These are phyloP conservation scores for Herpetospermum pedunculosum DNA, from an alignment of 306 rosid species.

Conservation along the genomic window DNA sequence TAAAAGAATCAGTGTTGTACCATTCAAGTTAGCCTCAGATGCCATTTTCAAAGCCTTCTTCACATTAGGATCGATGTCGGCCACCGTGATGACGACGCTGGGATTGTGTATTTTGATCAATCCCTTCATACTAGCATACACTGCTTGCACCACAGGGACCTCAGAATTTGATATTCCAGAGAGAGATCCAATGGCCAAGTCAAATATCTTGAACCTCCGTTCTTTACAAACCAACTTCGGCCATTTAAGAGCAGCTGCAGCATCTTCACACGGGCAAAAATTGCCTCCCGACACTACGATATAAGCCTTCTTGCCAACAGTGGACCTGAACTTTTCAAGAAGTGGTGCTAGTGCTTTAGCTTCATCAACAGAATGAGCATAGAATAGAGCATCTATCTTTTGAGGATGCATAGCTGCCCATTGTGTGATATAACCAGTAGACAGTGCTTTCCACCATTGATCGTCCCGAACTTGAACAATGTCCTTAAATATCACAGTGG, in stretches of 20 bases:
- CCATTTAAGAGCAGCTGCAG: conserved; percentile 67
- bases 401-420: conserved; percentile 98
- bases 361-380: conserved; percentile 71
- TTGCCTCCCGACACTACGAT: conserved; percentile 64
- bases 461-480: conserved; percentile 86
- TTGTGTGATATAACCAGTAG: conserved; percentile 76
- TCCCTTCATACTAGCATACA: conserved; percentile 86
- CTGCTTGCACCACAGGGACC: conserved; percentile 63
- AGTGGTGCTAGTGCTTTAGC: conserved; percentile 74
- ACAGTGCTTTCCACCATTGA: conserved; percentile 96
- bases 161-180: conserved; percentile 70
- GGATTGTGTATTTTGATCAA: conserved; percentile 83
- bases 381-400: conserved; percentile 78
- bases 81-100: conserved; percentile 64
- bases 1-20: conserved; percentile 53
- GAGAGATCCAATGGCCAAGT: conserved; percentile 51
- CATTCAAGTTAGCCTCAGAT: conserved; percentile 40
- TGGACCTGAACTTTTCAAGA: conserved; percentile 71
- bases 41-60: conserved; percentile 88
- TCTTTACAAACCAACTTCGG: conserved; percentile 69
- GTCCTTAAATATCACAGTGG: conserved; percentile 93
- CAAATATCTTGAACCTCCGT: conserved; percentile 76
- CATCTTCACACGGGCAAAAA: conserved; percentile 68
- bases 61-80: conserved; percentile 54
- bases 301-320: conserved; percentile 74